A percentile compares a stretch with the other conserved stretches of the same genome.
phyloP scores from a whole-genome alignment of 2,329 filamentous ascomycete genomes.

The Aspergillus udagawae region DNA sequence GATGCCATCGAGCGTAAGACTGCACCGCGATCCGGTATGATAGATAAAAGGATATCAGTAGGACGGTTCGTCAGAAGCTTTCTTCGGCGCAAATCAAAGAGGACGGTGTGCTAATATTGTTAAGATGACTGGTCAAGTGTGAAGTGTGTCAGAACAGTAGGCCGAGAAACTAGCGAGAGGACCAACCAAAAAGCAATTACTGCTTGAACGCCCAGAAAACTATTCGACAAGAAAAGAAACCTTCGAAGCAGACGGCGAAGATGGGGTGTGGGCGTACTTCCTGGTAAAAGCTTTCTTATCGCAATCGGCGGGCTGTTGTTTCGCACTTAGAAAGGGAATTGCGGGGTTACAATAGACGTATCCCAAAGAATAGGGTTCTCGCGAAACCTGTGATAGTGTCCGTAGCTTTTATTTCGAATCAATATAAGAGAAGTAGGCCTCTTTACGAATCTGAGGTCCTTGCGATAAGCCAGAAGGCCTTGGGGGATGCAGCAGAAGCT shows the following conservation, averaged over 20 bases:
- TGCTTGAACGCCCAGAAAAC: background rate
- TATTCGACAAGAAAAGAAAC: background rate
- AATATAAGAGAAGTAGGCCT: background rate
- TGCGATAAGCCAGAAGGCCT: background rate
- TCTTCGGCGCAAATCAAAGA: background rate
- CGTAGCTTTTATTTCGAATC: background rate
- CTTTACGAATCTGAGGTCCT: background rate
- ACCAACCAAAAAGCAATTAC: background rate
- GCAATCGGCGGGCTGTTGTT: background rate
- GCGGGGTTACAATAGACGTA: background rate
- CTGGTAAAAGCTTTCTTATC: background rate
- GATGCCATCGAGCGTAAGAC: conserved; percentile 23
- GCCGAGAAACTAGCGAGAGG: background rate
- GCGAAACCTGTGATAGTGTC: background rate
- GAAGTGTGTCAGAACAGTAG: background rate
- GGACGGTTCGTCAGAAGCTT: background rate
- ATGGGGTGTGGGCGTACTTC: background rate
- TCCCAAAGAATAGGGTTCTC: background rate
- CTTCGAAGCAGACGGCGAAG: background rate
- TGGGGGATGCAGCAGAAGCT: background rate
- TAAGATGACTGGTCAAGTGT: background rate
- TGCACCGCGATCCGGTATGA: background rate
- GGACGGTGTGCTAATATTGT: background rate
- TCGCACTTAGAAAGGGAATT: background rate
- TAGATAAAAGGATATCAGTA: background rate